Evolutionary conservation across 345 rosid species (phyloP), one percentile per base, ranked within the genome.

Genomic region (Xanthoceras sorbifolium): DNA sequence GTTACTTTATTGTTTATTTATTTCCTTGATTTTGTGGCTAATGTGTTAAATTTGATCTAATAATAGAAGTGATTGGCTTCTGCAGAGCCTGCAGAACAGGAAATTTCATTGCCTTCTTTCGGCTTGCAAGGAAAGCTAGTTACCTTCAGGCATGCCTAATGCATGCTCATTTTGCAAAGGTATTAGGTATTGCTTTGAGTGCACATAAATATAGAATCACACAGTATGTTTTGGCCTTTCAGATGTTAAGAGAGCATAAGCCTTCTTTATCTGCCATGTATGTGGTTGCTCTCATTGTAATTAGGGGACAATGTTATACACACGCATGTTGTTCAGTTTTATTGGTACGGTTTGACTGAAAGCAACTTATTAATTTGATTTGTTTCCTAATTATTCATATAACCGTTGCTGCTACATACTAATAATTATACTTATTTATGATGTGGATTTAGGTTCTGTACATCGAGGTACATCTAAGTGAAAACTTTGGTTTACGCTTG

Each of bases 131-230:
- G 80, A 89, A 89, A 83, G 97, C 97, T 67, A 93, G 87, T 79
- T 93, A 91, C 78, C 97, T 93, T 83, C 99, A 96, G 87, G 97
- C 98, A 77, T 96, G 99, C 86, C 82, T 96, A 80, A 96, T 93
- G 98, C 98, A 96, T 84, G 98, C 99, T 80, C 99, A 93, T 82
- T 93, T 96, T 89, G 85, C 97, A 2, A 96, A 93, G 94, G 97
- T 91, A 82, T 59, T 86, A 68, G n/a, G 70, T 70, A 65, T 76
- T 79, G 46, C 48, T 76, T 74, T 55, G 60, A 60, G 38, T 77
- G 40, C 50, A 29, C n/a, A 70, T 22, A 50, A 50, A 57, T 69
- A 9, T n/a, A 55, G 66, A 44, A 71, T 57, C 22, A 36, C n/a
- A 44, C 32, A 1, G 36, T 70, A 18, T 23, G 29, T 42, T 69